Conservation (phyloP, 2,329 filamentous ascomycete species). For the Cladophialophora chaetospira region DNA sequence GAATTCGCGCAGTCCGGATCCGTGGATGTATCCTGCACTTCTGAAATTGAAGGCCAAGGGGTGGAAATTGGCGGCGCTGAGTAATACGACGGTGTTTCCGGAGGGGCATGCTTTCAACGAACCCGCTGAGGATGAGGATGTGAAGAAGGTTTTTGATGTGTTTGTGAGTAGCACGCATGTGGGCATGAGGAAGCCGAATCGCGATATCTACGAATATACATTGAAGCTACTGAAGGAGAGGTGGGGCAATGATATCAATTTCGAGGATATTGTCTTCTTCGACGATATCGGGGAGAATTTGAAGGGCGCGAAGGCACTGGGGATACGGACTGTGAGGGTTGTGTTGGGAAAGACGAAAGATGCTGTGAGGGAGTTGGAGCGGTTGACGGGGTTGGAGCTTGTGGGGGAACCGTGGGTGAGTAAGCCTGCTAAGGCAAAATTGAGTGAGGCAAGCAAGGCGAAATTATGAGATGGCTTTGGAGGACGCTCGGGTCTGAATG, state of each 20-base stretch:
- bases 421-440: too few relatives aligned
- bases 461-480: not conserved
- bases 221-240: conserved; percentile 66
- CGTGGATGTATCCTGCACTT: conserved; percentile 85
- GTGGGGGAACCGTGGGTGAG: conserved; percentile 44
- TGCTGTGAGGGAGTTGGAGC: conserved; percentile 80
- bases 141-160: conserved; percentile 75
- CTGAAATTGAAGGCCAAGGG: conserved; percentile 65
- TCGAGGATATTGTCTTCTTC: conserved; percentile 77
- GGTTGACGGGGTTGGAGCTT: conserved; percentile 67
- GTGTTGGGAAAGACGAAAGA: conserved; percentile 73
- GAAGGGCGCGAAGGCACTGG: conserved; percentile 72
- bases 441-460: not conserved
- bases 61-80: conserved; percentile 78
- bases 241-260: conserved; percentile 55
- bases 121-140: conserved; percentile 53
- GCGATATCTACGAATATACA: conserved; percentile 75
- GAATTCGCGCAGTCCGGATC: conserved; percentile 69
- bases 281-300: conserved; percentile 96
- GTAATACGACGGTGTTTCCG: conserved; percentile 88
- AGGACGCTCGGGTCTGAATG: not conserved
- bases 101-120: conserved; percentile 67
- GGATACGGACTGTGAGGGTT: conserved; percentile 85
- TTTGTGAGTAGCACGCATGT: conserved; percentile 86
- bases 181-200: conserved; percentile 84